Evolutionary conservation across 805 yeast genomes (phyloP).

Genomic region (Wickerhamomyces pijperi): DNA sequence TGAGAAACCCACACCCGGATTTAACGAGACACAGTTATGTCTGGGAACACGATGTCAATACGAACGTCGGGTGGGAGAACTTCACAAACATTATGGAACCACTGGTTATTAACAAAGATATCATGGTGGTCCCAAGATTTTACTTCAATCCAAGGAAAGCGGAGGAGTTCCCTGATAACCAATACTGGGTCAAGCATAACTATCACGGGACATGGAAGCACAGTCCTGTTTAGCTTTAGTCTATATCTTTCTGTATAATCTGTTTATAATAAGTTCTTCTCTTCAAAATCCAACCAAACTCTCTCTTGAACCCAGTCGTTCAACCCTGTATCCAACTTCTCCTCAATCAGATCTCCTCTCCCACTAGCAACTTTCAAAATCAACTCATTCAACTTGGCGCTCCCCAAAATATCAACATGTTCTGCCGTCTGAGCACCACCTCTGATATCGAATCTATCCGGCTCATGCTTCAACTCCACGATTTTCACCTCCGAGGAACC

Average conservation of each 20-base stretch:
- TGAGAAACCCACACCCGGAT: slow-evolving; percentile 5
- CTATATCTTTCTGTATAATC: too few relatives aligned
- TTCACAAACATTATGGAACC: slow-evolving; percentile 11
- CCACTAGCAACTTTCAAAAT: slow-evolving; percentile 79
- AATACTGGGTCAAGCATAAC: slow-evolving; percentile 7
- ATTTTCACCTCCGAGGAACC: slow-evolving; percentile 60
- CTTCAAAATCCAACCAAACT: slow-evolving; percentile 9
- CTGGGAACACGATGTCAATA: slow-evolving; percentile 2
- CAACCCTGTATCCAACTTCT: slow-evolving; percentile 47
- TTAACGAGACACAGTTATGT: slow-evolving; percentile 6
- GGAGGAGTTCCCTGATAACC: slow-evolving; percentile 1
- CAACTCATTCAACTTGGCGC: slow-evolving; percentile 84
- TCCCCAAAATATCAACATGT: slow-evolving; percentile 92
- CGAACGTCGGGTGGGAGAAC: slow-evolving; percentile 14
- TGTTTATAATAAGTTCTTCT: too few relatives aligned
- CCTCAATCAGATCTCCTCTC: slow-evolving; percentile 53
- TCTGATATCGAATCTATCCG: slow-evolving; percentile 85
- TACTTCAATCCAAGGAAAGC: slow-evolving; percentile 10
- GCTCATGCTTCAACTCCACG: slow-evolving; percentile 89
- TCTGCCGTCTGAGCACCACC: slow-evolving; percentile 98
- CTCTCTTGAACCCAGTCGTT: slow-evolving; percentile 39
- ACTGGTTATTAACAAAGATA: slow-evolving; percentile 8
- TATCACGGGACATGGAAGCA: slow-evolving; percentile 11
- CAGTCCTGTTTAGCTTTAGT: background rate
- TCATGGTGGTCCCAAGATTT: slow-evolving; percentile 10